Base-by-base conservation (phyloP, 495 filamentous ascomycete genomes). In the Chlorociboria aeruginascens region DNA sequence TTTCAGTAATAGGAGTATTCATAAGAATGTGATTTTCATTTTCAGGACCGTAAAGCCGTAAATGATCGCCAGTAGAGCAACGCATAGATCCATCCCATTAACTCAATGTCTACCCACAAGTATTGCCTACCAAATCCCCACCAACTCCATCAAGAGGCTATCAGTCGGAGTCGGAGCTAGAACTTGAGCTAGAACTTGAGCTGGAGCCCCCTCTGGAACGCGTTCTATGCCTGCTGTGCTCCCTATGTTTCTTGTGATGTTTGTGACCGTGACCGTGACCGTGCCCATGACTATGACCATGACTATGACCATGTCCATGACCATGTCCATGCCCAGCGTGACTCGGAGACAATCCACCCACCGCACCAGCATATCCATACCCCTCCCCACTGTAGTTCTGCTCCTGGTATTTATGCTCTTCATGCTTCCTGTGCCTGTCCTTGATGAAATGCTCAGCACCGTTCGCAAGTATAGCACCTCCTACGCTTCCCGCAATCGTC, bases 401-500 rank as follows among this genome's bases (percentile, higher is more conserved):
- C 49, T 30, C 32, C 43, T 56, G 43, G 30, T 63, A 52, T 42
- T 58, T 58, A 33, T 55, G 40, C 10, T 52, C 51, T 46, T 68
- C 61, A n/a, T 53, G 38, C 31, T 59, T 45, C 53, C 71, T 66
- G 28, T 70, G 50, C 55, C 71, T 68, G 20, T 25, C 20, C 20
- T 25, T 25, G 20, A 25, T 25, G 20, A 25, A 25, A 25, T 71
- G 57, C 57, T 74, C 67, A 11, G 77, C 51, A 6, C 69, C 60
- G 36, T 78, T 80, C 13, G 77, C 77, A 0, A 71, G 76, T 2
- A 78, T 62, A 0, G 76, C 77, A 0, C 78, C 78, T 2, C 69
- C 73, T 0, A 74, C 67, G 7, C 66, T 53, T 0, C 76, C 78
- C 0, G 68, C 58, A 1, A 74, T 45, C 7, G 73, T 75, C 7